These are phyloP conservation scores for Mycena indigotica DNA, from an alignment of 768 basidiomycete species.

Conservation along the genomic window DNA sequence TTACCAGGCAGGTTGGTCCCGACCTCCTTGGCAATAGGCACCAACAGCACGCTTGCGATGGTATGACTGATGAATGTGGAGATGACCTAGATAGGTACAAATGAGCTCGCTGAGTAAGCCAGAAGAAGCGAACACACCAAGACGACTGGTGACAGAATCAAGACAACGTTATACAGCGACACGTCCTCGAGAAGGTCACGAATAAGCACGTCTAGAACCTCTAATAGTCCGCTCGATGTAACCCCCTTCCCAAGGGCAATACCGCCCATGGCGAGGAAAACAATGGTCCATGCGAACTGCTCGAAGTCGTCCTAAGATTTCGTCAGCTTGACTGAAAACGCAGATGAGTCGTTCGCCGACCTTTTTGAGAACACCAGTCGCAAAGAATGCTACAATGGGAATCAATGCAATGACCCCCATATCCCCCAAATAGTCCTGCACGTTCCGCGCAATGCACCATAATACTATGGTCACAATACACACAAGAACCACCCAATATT, in stretches of 20 bases:
- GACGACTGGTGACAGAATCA: slow-evolving; percentile 69
- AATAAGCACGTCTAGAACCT: slow-evolving; percentile 70
- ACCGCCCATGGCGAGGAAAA: slow-evolving; percentile 97
- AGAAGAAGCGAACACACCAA: slow-evolving; percentile 53
- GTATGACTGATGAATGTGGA: slow-evolving; percentile 98
- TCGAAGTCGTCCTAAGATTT: slow-evolving; percentile 95
- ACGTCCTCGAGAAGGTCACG: slow-evolving; percentile 61
- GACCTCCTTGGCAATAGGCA: slow-evolving; percentile 92
- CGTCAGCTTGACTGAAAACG: too few relatives aligned
- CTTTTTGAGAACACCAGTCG: slow-evolving; percentile 92
- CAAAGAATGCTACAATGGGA: slow-evolving; percentile 92
- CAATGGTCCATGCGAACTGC: slow-evolving; percentile 91
- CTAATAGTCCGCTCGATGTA: slow-evolving; percentile 81
- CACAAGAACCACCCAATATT: slow-evolving; percentile 87
- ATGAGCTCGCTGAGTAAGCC: too few relatives aligned
- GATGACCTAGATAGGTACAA: too few relatives aligned
- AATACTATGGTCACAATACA: slow-evolving; percentile 82
- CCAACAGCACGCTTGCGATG: slow-evolving; percentile 94
- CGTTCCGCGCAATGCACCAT: slow-evolving; percentile 85
- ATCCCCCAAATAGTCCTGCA: slow-evolving; percentile 81
- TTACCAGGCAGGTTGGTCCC: slow-evolving; percentile 73
- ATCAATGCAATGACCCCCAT: slow-evolving; percentile 98
- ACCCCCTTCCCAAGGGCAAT: slow-evolving; percentile 96
- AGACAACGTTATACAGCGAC: slow-evolving; percentile 67
- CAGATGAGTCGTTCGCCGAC: too few relatives aligned